Conservation (phyloP, 768 basidiomycete species). For the Pulveroboletus sp. region DNA sequence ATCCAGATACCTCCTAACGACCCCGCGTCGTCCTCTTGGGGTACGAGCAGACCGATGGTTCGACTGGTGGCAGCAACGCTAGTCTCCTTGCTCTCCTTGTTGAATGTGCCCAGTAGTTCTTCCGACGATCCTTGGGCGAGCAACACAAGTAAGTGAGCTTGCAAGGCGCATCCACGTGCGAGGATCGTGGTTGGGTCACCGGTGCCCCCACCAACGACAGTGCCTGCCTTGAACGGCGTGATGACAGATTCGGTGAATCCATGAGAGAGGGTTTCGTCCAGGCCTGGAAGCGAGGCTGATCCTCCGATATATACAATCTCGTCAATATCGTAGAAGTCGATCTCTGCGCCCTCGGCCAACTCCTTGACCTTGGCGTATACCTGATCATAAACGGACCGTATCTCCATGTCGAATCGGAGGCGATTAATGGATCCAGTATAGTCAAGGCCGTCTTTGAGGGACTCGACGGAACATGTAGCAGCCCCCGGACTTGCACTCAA, state of each 20-base stretch:
- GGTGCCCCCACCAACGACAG: slow-evolving; percentile 63
- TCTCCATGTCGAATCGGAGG: slow-evolving; percentile 56
- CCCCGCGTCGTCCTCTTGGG: slow-evolving; percentile 37
- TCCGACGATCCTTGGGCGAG: slow-evolving; percentile 46
- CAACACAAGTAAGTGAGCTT: slow-evolving; percentile 57
- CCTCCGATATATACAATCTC: slow-evolving; percentile 82
- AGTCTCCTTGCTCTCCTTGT: slow-evolving; percentile 36
- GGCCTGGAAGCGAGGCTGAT: slow-evolving; percentile 66
- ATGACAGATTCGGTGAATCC: slow-evolving; percentile 59
- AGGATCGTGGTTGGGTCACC: slow-evolving; percentile 78
- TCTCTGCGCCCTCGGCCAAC: slow-evolving; percentile 45
- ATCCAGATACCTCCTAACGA: slow-evolving; percentile 61
- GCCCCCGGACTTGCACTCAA: slow-evolving; percentile 82
- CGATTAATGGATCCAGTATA: slow-evolving; percentile 68
- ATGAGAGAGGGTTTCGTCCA: slow-evolving; percentile 52
- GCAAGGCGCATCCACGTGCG: slow-evolving; percentile 70
- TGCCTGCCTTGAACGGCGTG: slow-evolving; percentile 63
- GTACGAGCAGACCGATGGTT: slow-evolving; percentile 65
- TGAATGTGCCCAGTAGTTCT: slow-evolving; percentile 50
- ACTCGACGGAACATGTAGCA: slow-evolving; percentile 89
- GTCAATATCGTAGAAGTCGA: slow-evolving; percentile 67
- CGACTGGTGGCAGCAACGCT: slow-evolving; percentile 52
- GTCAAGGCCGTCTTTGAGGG: slow-evolving; percentile 89
- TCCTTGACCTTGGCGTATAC: slow-evolving; percentile 48
- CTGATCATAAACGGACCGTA: slow-evolving; percentile 53